Percentiles rank a stretch among this genome's conserved stretches.
Conservation (phyloP, 352 stramenopile species). For the Pythium pectinolyticum region DNA sequence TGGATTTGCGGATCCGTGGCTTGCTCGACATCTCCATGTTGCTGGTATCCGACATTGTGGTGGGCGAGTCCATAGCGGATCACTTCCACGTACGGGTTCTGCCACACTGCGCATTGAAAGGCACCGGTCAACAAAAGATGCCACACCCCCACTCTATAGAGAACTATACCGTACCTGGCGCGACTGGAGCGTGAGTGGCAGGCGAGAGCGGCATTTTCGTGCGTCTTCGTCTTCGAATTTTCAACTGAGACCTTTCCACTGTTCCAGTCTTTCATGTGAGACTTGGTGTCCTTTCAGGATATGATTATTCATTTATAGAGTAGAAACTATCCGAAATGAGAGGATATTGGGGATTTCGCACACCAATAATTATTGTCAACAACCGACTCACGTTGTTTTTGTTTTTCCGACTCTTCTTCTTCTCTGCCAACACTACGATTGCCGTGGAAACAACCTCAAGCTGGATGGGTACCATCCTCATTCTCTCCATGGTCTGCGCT, state of each 20-base stretch:
- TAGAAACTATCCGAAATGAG: not conserved
- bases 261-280: too few species aligned
- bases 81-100: conserved; percentile 86
- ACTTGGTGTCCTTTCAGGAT: conserved; percentile 4
- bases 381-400: not conserved
- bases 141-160: not conserved
- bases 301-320: not conserved
- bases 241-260: not conserved
- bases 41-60: conserved; percentile 48
- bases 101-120: conserved; percentile 56
- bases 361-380: conserved; percentile 4
- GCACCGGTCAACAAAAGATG: not conserved
- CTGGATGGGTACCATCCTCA: not conserved
- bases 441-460: too few species aligned
- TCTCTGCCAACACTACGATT: not conserved
- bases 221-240: not conserved
- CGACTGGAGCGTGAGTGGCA: not conserved
- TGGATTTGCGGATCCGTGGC: conserved; percentile 60
- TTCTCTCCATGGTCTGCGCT: not conserved
- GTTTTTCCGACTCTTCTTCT: not conserved
- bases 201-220: conserved; percentile 1
- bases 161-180: conserved; percentile 14
- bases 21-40: conserved; percentile 72
- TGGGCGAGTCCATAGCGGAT: conserved; percentile 76
- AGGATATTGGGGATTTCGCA: not conserved